Evolutionary conservation across 2,329 filamentous ascomycete genomes (phyloP).

Genomic region (Trichophyton benhamiae): DNA sequence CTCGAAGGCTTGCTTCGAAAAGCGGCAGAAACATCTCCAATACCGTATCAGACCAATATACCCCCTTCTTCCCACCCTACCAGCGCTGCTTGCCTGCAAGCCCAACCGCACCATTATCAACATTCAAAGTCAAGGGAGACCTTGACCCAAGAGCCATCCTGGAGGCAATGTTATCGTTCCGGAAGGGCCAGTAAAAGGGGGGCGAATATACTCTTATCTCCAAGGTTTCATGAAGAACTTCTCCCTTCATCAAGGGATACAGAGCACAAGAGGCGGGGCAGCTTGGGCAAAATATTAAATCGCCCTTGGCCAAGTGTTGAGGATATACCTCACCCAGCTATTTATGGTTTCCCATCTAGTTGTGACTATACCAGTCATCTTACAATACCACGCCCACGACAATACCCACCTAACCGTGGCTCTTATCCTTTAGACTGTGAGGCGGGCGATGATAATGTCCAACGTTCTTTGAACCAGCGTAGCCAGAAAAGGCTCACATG

Average conservation of each 20-base stretch:
- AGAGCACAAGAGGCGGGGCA: neutral
- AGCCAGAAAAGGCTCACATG: neutral
- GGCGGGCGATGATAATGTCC: neutral
- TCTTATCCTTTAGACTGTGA: neutral
- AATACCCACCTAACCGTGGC: neutral
- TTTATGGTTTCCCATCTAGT: neutral
- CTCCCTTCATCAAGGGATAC: neutral
- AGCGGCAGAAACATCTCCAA: neutral
- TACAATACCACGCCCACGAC: neutral
- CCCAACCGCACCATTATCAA: too few species aligned
- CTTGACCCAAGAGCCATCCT: neutral
- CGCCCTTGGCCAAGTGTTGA: neutral
- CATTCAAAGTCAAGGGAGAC: too few species aligned
- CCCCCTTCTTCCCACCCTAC: neutral
- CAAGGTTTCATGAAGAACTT: neutral
- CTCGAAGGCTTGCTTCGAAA: constrained; percentile 6
- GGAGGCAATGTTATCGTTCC: neutral
- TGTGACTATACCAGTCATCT: too few species aligned
- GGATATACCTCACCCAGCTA: neutral
- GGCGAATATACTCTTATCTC: neutral
- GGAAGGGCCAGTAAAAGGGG: neutral
- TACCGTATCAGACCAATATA: neutral
- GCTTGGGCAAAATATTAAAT: neutral
- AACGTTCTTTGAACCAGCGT: neutral
- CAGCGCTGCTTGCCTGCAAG: too few species aligned